These are phyloP conservation scores for Suhomyces sp. DNA, from an alignment of 805 yeast species.

Conservation along the genomic window DNA sequence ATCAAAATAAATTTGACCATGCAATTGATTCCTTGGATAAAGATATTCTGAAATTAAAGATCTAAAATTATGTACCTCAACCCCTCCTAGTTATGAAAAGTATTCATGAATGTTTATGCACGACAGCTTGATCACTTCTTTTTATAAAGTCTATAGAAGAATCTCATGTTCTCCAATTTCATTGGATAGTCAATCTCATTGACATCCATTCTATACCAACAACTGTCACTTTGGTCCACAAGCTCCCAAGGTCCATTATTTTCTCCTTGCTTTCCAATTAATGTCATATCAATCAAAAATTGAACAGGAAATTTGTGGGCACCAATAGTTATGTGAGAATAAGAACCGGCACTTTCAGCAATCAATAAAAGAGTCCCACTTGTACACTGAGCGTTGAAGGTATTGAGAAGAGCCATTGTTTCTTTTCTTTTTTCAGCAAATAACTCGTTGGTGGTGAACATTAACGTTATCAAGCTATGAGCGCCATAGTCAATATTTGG, in stretches of 20 bases:
- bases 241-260: conserved; percentile 62
- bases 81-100: too few species aligned
- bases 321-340: conserved; percentile 77
- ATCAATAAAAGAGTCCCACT: conserved; percentile 62
- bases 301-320: conserved; percentile 78
- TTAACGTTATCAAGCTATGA: conserved; percentile 54
- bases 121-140: conserved; percentile 50
- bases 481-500: conserved; percentile 12
- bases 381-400: conserved; percentile 49
- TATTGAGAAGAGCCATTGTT: conserved; percentile 59
- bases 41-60: conserved; percentile 10
- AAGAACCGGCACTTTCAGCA: conserved; percentile 88
- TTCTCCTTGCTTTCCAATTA: conserved; percentile 50
- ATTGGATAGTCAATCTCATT: conserved; percentile 54
- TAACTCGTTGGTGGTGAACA: conserved; percentile 86
- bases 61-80: too few species aligned
- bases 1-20: neutral
- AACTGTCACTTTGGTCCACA: conserved; percentile 65
- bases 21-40: conserved; percentile 2
- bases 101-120: too few species aligned
- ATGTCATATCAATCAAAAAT: conserved; percentile 70
- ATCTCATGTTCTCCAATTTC: conserved; percentile 84
- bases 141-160: conserved; percentile 72
- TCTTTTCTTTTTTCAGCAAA: conserved; percentile 66
- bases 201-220: conserved; percentile 69